Evolutionary conservation across 108 stramenopile species (phyloP).

Genomic region (Mediolabrus comicus): DNA sequence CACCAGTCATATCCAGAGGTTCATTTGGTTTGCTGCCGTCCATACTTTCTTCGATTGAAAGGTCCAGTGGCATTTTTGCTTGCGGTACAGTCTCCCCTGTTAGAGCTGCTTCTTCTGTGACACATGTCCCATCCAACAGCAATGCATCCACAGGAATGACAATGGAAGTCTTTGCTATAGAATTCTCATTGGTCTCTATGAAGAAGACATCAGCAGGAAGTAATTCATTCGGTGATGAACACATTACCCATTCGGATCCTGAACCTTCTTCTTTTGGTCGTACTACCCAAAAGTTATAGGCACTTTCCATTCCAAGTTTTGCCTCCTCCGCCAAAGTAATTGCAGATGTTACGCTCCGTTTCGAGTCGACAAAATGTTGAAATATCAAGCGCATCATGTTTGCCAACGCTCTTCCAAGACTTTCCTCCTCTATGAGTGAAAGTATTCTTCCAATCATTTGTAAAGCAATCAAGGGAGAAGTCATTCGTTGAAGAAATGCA

Average conservation of each 20-base stretch:
- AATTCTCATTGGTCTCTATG: conserved; percentile 1
- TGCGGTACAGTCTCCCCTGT: conserved; percentile 90
- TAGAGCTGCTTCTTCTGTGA: conserved; percentile 81
- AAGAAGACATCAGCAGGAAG: conserved; percentile 66
- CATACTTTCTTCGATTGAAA: background rate
- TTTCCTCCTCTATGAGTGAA: conserved; percentile 55
- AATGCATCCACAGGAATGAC: conserved; percentile 65
- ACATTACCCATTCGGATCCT: conserved; percentile 21
- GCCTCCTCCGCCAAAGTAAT: conserved; percentile 57
- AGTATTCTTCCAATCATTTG: conserved; percentile 56
- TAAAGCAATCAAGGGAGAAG: conserved; percentile 57
- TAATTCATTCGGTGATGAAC: conserved; percentile 31
- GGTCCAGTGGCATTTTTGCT: conserved; percentile 69
- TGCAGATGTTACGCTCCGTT: conserved; percentile 42
- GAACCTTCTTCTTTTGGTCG: conserved; percentile 10
- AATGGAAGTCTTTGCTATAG: background rate
- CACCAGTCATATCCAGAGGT: conserved; percentile 46
- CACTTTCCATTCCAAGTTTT: conserved; percentile 23
- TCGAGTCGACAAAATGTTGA: conserved; percentile 56
- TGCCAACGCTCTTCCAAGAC: conserved; percentile 31
- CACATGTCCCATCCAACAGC: conserved; percentile 52
- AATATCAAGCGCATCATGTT: conserved; percentile 17
- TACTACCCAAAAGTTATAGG: conserved; percentile 31
- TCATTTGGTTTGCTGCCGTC: background rate
- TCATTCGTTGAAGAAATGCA: conserved; percentile 52